These are phyloP conservation scores for Begonia masoniana DNA, from an alignment of 306 rosid species.

Conservation along the genomic window DNA sequence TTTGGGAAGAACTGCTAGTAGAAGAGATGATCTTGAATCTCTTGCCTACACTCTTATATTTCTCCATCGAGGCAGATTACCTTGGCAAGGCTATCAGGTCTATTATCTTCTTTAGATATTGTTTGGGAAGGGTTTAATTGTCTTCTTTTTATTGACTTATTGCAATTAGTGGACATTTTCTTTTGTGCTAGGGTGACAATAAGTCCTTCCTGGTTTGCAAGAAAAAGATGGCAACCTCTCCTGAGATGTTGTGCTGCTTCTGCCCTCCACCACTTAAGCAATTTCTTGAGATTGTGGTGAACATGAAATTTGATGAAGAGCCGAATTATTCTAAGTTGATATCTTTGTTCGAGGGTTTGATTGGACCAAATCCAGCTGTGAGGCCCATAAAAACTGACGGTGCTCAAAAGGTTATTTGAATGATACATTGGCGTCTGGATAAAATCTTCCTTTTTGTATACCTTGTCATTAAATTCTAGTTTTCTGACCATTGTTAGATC, in stretches of 20 bases:
- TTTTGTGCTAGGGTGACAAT: conserved; percentile 54
- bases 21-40: conserved; percentile 95
- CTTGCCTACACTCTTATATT: conserved; percentile 89
- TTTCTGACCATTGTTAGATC: conserved; percentile 13
- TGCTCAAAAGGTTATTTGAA: conserved; percentile 61
- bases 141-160: conserved; percentile 3
- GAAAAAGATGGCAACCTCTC: conserved; percentile 90
- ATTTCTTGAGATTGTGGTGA: conserved; percentile 84
- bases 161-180: neutral
- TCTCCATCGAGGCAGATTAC: conserved; percentile 80
- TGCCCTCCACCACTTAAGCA: conserved; percentile 78
- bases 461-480: neutral
- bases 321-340: conserved; percentile 79
- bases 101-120: conserved; percentile 1
- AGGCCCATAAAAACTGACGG: conserved; percentile 86
- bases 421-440: conserved; percentile 3
- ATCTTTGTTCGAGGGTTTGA: conserved; percentile 67
- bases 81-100: conserved; percentile 97
- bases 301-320: conserved; percentile 95
- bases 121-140: conserved; percentile 7
- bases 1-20: conserved; percentile 89
- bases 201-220: conserved; percentile 62
- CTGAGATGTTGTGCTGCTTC: conserved; percentile 87
- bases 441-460: neutral
- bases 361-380: conserved; percentile 78